phyloP scores from a whole-genome alignment of 202 grass and related monocot genomes.

The Bolboschoenoplectus hybrid region DNA sequence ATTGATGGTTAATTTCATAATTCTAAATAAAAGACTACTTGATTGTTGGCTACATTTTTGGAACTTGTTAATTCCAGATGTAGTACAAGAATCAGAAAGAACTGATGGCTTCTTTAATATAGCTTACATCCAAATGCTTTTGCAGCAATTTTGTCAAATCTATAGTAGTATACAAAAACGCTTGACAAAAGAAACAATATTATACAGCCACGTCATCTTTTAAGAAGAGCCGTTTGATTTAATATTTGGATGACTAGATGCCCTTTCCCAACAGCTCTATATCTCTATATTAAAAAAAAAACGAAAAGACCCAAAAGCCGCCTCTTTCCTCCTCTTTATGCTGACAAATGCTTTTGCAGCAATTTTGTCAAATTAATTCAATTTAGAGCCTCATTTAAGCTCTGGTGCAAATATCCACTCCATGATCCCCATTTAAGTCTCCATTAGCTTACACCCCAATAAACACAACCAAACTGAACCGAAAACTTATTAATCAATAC shows the following conservation, averaged over 20 bases:
- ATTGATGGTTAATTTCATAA: not conserved
- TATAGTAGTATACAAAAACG: too few species aligned
- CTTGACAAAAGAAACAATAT: too few species aligned
- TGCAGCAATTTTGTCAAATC: too few species aligned
- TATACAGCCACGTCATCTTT: too few species aligned
- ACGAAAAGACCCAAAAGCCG: too few species aligned
- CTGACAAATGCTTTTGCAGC: too few species aligned
- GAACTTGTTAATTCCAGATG: not conserved
- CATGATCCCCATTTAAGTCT: not conserved
- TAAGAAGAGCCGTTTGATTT: too few species aligned
- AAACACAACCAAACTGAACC: not conserved
- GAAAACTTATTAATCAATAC: not conserved
- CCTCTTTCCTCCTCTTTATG: too few species aligned
- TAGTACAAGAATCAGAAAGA: not conserved
- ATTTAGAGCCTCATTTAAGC: not conserved
- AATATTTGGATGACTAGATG: too few species aligned
- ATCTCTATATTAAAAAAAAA: too few species aligned
- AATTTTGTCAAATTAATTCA: not conserved
- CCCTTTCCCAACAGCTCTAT: too few species aligned
- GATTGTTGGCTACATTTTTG: not conserved
- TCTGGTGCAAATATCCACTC: not conserved
- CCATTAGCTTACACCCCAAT: not conserved
- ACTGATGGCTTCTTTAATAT: not conserved
- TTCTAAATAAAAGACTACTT: not conserved
- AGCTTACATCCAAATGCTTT: not conserved